phyloP scores from a whole-genome alignment of 805 yeast species.

The Blastobotrys mokoenaii region DNA sequence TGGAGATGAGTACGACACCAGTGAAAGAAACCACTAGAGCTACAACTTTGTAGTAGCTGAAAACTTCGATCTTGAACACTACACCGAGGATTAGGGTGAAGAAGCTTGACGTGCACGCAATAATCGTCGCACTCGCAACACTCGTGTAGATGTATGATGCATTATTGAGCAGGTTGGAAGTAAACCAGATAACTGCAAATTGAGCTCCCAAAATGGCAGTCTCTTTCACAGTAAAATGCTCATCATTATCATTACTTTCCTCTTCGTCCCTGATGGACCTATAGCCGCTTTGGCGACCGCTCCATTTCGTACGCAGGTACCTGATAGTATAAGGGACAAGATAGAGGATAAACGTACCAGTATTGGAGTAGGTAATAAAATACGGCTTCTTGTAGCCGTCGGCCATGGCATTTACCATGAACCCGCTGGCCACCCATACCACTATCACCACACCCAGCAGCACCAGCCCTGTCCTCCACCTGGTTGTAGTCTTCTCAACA shows the following conservation, averaged over 20 bases:
- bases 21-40: conserved; percentile 65
- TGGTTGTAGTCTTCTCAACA: neutral
- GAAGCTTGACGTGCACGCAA: conserved; percentile 87
- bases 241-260: neutral
- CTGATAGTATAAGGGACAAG: conserved; percentile 29
- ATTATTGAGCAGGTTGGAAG: conserved; percentile 83
- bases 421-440: conserved; percentile 88
- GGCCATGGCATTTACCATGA: conserved; percentile 71
- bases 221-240: conserved; percentile 35
- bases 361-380: conserved; percentile 84
- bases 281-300: no score
- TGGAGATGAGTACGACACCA: conserved; percentile 77
- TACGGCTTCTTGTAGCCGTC: conserved; percentile 79
- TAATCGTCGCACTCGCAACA: conserved; percentile 88
- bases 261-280: neutral
- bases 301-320: no score
- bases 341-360: conserved; percentile 75
- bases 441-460: conserved; percentile 68
- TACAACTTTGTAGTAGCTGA: conserved; percentile 53
- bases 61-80: conserved; percentile 57
- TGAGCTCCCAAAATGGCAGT: conserved; percentile 70
- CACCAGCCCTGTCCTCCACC: conserved; percentile 72
- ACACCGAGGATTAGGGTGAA: conserved; percentile 84
- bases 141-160: conserved; percentile 81
- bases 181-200: conserved; percentile 83